phyloP scores from a whole-genome alignment of 768 basidiomycete species.

The Boletus sensibilis region DNA sequence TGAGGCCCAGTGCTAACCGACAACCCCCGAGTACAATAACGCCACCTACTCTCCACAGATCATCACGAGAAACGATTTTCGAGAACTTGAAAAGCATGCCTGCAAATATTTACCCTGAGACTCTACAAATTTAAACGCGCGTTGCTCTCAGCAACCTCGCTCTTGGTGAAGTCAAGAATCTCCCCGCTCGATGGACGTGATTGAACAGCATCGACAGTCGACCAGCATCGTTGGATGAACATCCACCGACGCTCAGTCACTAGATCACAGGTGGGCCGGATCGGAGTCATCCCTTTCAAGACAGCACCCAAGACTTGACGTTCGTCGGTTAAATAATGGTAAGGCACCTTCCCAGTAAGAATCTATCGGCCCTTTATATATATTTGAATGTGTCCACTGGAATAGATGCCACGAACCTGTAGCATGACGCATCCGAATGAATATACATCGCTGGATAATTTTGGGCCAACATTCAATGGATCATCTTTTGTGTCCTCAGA shows the following conservation, averaged over 20 bases:
- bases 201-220: slow-evolving; percentile 22
- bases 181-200: slow-evolving; percentile 33
- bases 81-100: too few species aligned
- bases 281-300: slow-evolving; percentile 1
- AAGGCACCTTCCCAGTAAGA: slow-evolving; percentile 13
- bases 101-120: too few species aligned
- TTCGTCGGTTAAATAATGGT: slow-evolving; percentile 9
- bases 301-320: slow-evolving; percentile 10
- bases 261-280: neutral
- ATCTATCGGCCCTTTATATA: neutral
- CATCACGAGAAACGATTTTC: too few species aligned
- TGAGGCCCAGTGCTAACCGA: too few species aligned
- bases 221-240: slow-evolving; percentile 17
- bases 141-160: neutral
- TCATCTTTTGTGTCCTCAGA: neutral
- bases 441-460: slow-evolving; percentile 1
- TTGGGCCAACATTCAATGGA: neutral
- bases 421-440: slow-evolving; percentile 3
- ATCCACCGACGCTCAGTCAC: slow-evolving; percentile 8
- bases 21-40: too few species aligned
- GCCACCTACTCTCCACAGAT: too few species aligned
- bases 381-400: neutral
- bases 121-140: neutral
- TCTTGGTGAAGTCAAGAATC: slow-evolving; percentile 17
- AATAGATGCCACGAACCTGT: neutral